Evolutionary conservation across 306 rosid species (phyloP), one percentile per base, ranked within the genome.

Genomic region (Elaeagnus macrophylla): DNA sequence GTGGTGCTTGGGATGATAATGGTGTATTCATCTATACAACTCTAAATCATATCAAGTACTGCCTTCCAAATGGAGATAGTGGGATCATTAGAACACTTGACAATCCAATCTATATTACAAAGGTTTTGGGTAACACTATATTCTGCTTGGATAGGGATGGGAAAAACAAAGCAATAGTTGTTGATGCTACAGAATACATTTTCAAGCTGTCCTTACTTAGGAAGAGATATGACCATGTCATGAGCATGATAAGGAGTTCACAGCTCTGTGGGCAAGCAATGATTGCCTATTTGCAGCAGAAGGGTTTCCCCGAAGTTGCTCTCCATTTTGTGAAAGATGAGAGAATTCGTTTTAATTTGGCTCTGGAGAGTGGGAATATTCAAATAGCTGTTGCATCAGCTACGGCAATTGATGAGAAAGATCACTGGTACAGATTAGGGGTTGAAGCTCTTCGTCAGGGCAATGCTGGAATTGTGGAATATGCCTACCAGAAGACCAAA

Each of bases 361-460:
- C 97, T 67, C 41, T 89, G 54, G 95, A 85, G 76, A 89, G 97
- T 75, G 97, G 97, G 51, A 89, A 86, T 72, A 83, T 89, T 77
- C 89, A 89, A 67, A 83, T 77, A 53, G 97, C 95, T 10, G 94
- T 85, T 58, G 97, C 93, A 38, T 83, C 97, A 12, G 95, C 97
- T 39, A 89, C 95, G 38, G 81, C 94, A 58, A 83, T 89, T 36
- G 97, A 89, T 75, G 94, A 85, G 72, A 89, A 89, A 70, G 97
- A 89, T 75, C 83, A 81, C 72, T 89, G 97, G 97, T 89, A 85
- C 39, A 84, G 77, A 45, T 70, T 89, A 70, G 95, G 97, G 14
- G 85, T 89, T 20, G 97, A 85, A 73, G 97, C 95, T 59, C 95
- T 89, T 69, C 89, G 97, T 9, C 97, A 89, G 68, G 97, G 97